Base-by-base conservation (phyloP, 1,284 basidiomycete genomes). In the Puccinia polysora region DNA sequence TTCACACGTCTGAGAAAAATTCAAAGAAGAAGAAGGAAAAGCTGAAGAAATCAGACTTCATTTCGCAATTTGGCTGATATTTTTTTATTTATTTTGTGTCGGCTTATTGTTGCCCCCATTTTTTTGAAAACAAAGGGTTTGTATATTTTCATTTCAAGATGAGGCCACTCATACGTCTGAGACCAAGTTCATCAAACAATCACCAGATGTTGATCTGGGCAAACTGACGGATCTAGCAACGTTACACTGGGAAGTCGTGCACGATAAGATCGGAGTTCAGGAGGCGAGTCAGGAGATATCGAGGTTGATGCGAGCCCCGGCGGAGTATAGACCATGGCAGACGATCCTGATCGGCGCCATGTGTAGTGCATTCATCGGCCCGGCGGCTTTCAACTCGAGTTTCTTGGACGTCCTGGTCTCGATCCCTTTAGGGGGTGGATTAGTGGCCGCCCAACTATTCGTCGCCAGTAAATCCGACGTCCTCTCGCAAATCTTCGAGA, bases 401-500 rank as follows among this genome's bases (percentile, higher is more conserved):
- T 89, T 95, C 78, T 83, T 93, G 78, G 91, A 95, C 80, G 85
- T 86, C 14, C 80, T 92, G 43, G 83, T 87, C 67, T 83, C 86
- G 0, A 88, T 89, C 75, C 89, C 90, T 0, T 84, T 95, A 12
- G 91, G 92, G 14, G 85, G 85, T n/a, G 82, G 92, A 10, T 83
- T 96, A 34, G 86, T 90, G 23, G 80, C 82, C 53, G 84, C 90
- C n/a, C 90, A 93, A 78, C 82, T 88, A 63, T 74, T 78, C 47
- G 79, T 90, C 45, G 87, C 88, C 10, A 85, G 85, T 8, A 83
- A 86, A 74, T 89, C 90, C 77, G 90, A 93, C 80, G 81, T 96
- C 45, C 92, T 91, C 78, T 87, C 86, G 15, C 91, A 91, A 75
- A 85, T 91, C 34, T 91, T 92, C 76, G 92, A 94, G 85, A 90